Evolutionary conservation across 2,329 filamentous ascomycete species (phyloP), one percentile per base, ranked within the genome.

Genomic region (Aphanoascus verrucosus): DNA sequence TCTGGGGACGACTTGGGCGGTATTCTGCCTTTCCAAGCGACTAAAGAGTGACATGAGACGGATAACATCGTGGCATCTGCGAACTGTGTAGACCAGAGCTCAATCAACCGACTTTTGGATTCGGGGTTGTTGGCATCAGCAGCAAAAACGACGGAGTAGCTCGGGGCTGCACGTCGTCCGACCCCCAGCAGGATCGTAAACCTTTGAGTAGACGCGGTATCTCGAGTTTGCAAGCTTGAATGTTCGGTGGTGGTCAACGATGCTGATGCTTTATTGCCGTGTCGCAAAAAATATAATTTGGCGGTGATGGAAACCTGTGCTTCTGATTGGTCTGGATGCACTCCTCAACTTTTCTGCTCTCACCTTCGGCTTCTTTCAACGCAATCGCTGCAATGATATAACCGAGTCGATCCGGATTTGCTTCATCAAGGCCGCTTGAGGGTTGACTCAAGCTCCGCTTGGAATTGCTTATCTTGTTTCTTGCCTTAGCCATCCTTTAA

Each of bases 41-140:
- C 74, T 74, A 72, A 77, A 67, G 71, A 76, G 71, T 78, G 77
- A 80, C 81, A 84, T 84, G 79, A 78, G 77, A 76, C 65, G 71
- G 67, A 72, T 72, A 70, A 75, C 81, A 84, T 83, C 62, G 73
- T 81, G 78, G 71, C 69, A 70, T 68, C 59, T 37, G 49, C 11
- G 61, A 56, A 65, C 60, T 28, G 43, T 28, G 37, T 28, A 2
- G 20, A 53, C 41, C n/a, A 37, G 45, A 51, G 31, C 49, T 45
- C 4, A 20, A 31, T 45, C 42, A 23, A 45, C 23, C 23, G 7
- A 28, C 3, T 28, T 28, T 28, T 3, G 23, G 23, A 28, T 28
- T 28, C 23, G 23, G 23, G 23, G 7, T 28, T 28, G 23, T 28
- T 28, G 23, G 23, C 23, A 28, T 7, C 23, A 28, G 7, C 3